These are phyloP conservation scores for Babesia bigemina DNA, from an alignment of 169 alveolate species.

Conservation along the genomic window DNA sequence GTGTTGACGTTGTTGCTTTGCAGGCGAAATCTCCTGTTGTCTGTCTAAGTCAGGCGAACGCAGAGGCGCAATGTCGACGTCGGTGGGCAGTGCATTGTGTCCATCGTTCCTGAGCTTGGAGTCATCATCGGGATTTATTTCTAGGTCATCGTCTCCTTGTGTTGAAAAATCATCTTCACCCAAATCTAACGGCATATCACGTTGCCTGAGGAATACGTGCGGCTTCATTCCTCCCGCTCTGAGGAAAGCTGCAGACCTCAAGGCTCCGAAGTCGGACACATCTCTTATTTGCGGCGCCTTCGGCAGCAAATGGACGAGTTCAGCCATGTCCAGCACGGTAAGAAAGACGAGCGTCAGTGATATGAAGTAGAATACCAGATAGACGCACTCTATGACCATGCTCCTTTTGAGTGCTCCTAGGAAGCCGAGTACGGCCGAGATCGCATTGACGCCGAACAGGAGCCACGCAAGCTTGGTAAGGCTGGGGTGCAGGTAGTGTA, in stretches of 20 bases:
- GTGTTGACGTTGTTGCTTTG: background rate
- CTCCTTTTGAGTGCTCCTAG: slow-evolving; percentile 54
- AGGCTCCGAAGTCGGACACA: slow-evolving; percentile 20
- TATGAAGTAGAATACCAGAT: slow-evolving; percentile 43
- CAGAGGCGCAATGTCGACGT: background rate
- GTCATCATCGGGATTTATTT: too few relatives aligned
- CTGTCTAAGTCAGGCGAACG: background rate
- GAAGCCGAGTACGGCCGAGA: slow-evolving; percentile 52
- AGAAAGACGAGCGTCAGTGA: slow-evolving; percentile 39
- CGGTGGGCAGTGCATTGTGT: slow-evolving; percentile 11
- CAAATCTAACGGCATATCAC: slow-evolving; percentile 18
- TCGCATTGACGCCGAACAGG: slow-evolving; percentile 38
- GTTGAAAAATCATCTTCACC: background rate
- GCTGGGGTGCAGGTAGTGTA: slow-evolving; percentile 69
- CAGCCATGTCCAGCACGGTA: slow-evolving; percentile 64
- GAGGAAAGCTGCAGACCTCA: slow-evolving; percentile 12
- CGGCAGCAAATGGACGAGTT: slow-evolving; percentile 68
- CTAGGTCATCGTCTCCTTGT: background rate
- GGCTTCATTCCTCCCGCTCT: slow-evolving; percentile 18
- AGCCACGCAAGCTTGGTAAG: slow-evolving; percentile 35
- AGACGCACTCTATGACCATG: slow-evolving; percentile 39
- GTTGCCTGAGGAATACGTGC: slow-evolving; percentile 14
- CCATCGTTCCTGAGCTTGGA: too few relatives aligned
- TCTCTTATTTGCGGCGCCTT: slow-evolving; percentile 64
- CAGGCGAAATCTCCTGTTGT: background rate